Conservation (phyloP, 108 stramenopile genomes). For the Phaeodactylum tricornutum region DNA sequence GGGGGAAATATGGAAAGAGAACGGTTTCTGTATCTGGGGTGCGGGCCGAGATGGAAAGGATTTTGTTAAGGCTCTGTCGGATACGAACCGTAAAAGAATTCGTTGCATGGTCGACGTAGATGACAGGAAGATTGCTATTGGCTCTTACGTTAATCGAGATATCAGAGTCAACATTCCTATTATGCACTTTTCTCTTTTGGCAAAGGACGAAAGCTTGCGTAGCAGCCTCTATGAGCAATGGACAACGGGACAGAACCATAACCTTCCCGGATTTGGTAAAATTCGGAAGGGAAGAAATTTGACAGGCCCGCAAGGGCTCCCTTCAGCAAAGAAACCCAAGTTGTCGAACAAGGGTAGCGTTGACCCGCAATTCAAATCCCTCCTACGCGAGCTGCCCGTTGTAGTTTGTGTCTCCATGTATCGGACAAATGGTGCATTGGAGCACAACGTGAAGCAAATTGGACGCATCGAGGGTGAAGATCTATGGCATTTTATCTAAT, state of each 20-base stretch:
- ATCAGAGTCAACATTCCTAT: constrained; percentile 50
- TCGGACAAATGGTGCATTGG: constrained; percentile 72
- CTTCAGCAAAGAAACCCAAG: background rate
- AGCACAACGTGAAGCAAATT: constrained; percentile 62
- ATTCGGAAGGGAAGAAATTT: background rate
- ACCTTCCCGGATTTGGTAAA: too few species aligned
- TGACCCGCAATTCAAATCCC: background rate
- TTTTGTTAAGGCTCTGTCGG: constrained; percentile 61
- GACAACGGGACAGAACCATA: too few species aligned
- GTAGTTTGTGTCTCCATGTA: constrained; percentile 87
- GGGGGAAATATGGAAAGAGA: constrained; percentile 13
- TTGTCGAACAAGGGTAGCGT: background rate
- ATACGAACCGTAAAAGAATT: constrained; percentile 37
- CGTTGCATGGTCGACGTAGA: constrained; percentile 82
- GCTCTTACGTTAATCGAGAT: constrained; percentile 43
- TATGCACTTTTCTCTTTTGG: constrained; percentile 70
- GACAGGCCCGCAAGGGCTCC: too few species aligned
- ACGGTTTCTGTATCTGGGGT: constrained; percentile 66
- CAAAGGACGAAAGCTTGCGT: constrained; percentile 13
- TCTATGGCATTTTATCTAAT: constrained; percentile 77
- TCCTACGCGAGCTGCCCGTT: constrained; percentile 53
- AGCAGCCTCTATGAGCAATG: constrained; percentile 6
- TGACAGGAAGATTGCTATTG: constrained; percentile 58
- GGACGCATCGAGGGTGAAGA: constrained; percentile 63
- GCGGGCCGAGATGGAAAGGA: constrained; percentile 89